A percentile compares a stretch with the other conserved stretches of the same genome.
Conservation (phyloP, 495 filamentous ascomycete genomes). For the Xylaria curta region DNA sequence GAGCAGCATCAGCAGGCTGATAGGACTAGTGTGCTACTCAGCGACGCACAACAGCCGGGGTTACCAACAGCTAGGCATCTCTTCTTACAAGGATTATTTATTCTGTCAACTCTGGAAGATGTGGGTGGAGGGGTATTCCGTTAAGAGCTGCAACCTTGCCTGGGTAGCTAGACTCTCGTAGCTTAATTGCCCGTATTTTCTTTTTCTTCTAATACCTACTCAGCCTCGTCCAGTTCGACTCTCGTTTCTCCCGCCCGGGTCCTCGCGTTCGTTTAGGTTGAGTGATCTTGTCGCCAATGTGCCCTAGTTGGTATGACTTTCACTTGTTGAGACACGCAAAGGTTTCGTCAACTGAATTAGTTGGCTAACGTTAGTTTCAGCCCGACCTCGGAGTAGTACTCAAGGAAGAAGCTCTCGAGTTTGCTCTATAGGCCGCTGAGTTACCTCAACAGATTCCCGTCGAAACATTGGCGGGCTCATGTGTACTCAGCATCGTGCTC, state of each 20-base stretch:
- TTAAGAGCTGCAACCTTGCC: slow-evolving; percentile 22
- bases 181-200: slow-evolving; percentile 11
- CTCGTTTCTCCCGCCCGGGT: slow-evolving; percentile 6
- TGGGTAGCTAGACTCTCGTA: slow-evolving; percentile 10
- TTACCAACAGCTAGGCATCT: slow-evolving; percentile 2
- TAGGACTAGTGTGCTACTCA: slow-evolving; percentile 14
- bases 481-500: slow-evolving; percentile 1
- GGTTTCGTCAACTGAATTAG: neutral
- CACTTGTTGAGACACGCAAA: neutral
- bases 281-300: neutral
- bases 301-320: slow-evolving; percentile 10
- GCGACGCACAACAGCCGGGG: slow-evolving; percentile 17
- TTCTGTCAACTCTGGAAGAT: slow-evolving; percentile 8
- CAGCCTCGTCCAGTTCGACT: slow-evolving; percentile 24
- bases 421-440: neutral
- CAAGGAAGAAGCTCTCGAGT: neutral
- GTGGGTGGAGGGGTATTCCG: slow-evolving; percentile 13
- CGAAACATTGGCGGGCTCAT: neutral
- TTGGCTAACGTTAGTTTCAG: neutral
- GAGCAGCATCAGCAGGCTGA: slow-evolving; percentile 10
- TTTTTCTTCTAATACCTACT: slow-evolving; percentile 18
- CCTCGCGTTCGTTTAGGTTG: slow-evolving; percentile 18
- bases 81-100: slow-evolving; percentile 23
- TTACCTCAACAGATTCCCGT: neutral
- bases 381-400: neutral